Base-by-base conservation (phyloP, 2,329 filamentous ascomycete genomes). In the Boeremia exigua region DNA sequence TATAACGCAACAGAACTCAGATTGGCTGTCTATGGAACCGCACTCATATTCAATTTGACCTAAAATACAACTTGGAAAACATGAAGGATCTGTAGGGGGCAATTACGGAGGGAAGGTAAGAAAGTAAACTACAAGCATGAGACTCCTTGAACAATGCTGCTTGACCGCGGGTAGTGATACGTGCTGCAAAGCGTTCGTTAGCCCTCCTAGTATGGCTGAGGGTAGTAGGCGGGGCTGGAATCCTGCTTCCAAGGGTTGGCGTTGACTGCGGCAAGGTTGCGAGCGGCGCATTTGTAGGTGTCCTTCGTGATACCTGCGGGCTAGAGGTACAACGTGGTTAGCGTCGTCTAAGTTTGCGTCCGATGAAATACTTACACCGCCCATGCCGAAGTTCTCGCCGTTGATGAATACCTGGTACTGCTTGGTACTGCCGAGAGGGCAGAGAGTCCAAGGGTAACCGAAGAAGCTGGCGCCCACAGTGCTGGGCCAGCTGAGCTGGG, bases 371-470 rank as follows among this genome's bases (percentile, higher is more conserved):
- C 48, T 45, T 51, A 59, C 56, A 19, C 56, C 56, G 27, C 42
- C 49, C n/a, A 50, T 44, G 5, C 62, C 56, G 32, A 65, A 70
- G 51, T 71, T 71, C 12, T 47, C 48, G 42, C 54, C 50, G 59
- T 64, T 66, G 60, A 70, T 61, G 55, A 65, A 72, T 23, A 73
- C 58, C 48, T 71, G 61, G 61, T 60, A 72, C 38, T 70, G 62
- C 19, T 64, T 62, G 15, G 66, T 70, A 28, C 37, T 42, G 9
- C 63, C 60, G 19, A 63, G 42, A 15, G 60, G 59, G 56, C 67
- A 72, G 19, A 71, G 52, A 19, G 40, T 48, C 58, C 59, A 70
- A 2, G 49, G 54, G 2, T 54, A 56, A 19, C 51, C 52, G 33
- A 58, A 40, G 47, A 56, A 53, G 48, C 27, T 45, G 27, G 39